Evolutionary conservation across 2,329 filamentous ascomycete genomes (phyloP).

Genomic region (Ophiostoma ulmi): DNA sequence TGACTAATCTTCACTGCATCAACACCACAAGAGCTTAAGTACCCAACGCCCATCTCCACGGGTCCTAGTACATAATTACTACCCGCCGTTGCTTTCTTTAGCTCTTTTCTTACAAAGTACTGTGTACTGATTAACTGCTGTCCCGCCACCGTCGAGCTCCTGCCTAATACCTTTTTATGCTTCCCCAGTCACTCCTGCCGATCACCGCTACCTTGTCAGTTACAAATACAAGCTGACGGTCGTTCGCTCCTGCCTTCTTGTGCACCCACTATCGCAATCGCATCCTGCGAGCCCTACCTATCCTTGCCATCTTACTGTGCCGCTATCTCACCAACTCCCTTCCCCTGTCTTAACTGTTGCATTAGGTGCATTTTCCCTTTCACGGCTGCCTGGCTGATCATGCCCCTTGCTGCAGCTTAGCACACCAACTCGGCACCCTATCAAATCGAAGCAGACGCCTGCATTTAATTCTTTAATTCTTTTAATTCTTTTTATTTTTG

Average conservation of each 20-base stretch:
- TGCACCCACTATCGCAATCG: not conserved
- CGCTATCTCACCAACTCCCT: not conserved
- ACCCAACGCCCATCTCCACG: conserved; percentile 1
- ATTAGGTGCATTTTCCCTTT: not conserved
- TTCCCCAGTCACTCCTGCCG: not conserved
- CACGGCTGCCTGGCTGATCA: not conserved
- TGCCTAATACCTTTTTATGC: not conserved
- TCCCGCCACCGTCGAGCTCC: too few relatives aligned
- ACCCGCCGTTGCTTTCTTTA: not conserved
- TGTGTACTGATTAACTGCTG: not conserved
- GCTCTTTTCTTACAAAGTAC: not conserved
- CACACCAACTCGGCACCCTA: not conserved
- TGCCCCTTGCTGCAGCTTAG: not conserved
- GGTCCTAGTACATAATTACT: not conserved
- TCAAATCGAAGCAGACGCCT: not conserved
- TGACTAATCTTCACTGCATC: not conserved
- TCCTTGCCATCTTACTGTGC: not conserved
- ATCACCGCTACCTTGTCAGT: not conserved
- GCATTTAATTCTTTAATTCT: not conserved
- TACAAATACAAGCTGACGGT: not conserved
- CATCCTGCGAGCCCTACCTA: not conserved
- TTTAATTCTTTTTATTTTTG: not conserved
- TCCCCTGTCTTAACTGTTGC: not conserved
- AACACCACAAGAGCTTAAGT: not conserved
- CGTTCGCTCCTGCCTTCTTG: conserved; percentile 1